phyloP scores from a whole-genome alignment of 2,329 filamentous ascomycete genomes.

The Diaporthe caulivora region DNA sequence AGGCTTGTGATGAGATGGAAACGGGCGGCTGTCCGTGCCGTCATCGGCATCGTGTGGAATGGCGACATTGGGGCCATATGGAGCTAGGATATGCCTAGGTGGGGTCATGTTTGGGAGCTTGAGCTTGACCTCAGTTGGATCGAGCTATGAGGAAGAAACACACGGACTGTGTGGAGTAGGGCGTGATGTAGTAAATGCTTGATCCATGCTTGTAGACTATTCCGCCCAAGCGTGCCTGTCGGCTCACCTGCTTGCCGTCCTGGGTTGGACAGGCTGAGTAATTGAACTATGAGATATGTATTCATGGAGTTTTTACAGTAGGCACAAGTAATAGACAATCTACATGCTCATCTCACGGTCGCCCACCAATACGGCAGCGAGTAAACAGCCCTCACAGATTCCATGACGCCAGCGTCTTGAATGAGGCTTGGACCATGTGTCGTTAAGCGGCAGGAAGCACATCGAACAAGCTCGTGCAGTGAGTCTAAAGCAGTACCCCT shows the following conservation, averaged over 20 bases:
- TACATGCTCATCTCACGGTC: background rate
- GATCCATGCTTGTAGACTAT: background rate
- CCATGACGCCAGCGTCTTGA: background rate
- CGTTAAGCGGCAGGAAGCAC: background rate
- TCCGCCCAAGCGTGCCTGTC: background rate
- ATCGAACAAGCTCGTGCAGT: background rate
- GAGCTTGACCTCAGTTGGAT: background rate
- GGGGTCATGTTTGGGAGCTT: slow-evolving; percentile 8
- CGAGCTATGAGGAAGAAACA: background rate
- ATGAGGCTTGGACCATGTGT: background rate
- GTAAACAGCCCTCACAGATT: background rate
- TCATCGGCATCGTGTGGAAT: slow-evolving; percentile 20
- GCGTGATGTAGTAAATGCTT: background rate
- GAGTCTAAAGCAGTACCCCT: background rate
- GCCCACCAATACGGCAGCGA: background rate
- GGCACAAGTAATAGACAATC: background rate
- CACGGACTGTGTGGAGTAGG: background rate
- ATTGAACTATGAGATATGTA: background rate
- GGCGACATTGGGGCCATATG: slow-evolving; percentile 12
- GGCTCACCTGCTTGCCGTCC: background rate
- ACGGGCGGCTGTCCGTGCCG: background rate
- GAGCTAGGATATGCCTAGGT: background rate
- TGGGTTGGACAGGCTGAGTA: background rate
- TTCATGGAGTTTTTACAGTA: background rate
- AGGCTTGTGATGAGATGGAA: background rate